Percentiles rank a stretch among this genome's conserved stretches.
These are phyloP conservation scores for Penicillium sp. DNA, from an alignment of 2,329 filamentous ascomycete species.

Conservation along the genomic window DNA sequence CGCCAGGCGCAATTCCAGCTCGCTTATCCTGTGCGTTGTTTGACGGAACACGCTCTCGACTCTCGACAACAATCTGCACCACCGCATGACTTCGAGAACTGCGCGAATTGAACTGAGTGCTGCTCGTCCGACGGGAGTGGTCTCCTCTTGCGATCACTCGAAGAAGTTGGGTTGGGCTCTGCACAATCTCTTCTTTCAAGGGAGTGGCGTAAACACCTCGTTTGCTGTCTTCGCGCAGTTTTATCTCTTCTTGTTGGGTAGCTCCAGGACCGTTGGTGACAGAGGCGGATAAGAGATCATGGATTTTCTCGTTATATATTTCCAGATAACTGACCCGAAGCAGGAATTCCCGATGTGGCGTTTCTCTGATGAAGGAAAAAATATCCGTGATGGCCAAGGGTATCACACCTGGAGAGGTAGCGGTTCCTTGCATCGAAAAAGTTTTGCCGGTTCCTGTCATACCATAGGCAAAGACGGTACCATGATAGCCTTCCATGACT, in stretches of 20 bases:
- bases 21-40: slow-evolving; percentile 63
- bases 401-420: slow-evolving; percentile 92
- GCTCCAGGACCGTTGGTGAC: slow-evolving; percentile 58
- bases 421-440: slow-evolving; percentile 99
- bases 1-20: slow-evolving; percentile 74
- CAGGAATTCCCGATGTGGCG: slow-evolving; percentile 89
- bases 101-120: slow-evolving; percentile 94
- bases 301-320: slow-evolving; percentile 98
- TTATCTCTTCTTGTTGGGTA: slow-evolving; percentile 85
- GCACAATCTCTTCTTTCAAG: slow-evolving; percentile 96
- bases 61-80: slow-evolving; percentile 98
- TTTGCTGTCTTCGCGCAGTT: slow-evolving; percentile 94
- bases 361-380: slow-evolving; percentile 98
- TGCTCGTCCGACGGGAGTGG: slow-evolving; percentile 84
- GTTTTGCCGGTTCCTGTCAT: slow-evolving; percentile 99
- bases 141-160: slow-evolving; percentile 95
- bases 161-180: slow-evolving; percentile 92
- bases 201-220: slow-evolving; percentile 95
- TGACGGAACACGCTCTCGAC: slow-evolving; percentile 78
- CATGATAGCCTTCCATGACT: slow-evolving; percentile 99
- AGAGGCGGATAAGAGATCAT: slow-evolving; percentile 84
- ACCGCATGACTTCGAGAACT: slow-evolving; percentile 98
- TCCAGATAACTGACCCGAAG: slow-evolving; percentile 96
- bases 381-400: slow-evolving; percentile 97
- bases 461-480: slow-evolving; percentile 96